These are phyloP conservation scores for Suillus spraguei DNA, from an alignment of 768 basidiomycete genomes.

Conservation along the genomic window DNA sequence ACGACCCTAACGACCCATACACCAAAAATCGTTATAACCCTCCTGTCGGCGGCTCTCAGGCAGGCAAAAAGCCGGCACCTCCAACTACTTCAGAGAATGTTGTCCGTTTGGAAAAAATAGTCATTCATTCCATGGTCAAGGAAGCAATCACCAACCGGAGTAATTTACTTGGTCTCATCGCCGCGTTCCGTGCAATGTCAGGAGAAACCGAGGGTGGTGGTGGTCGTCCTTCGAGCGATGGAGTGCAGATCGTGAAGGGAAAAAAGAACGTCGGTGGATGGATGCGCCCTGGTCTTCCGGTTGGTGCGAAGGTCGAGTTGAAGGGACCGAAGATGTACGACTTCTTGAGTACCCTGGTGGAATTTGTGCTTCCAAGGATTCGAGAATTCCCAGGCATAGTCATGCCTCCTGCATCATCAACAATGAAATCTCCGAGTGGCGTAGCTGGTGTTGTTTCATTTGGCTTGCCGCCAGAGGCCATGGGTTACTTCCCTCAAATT, in stretches of 20 bases:
- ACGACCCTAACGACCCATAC: slow-evolving; percentile 83
- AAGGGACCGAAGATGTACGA: slow-evolving; percentile 94
- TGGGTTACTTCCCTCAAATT: slow-evolving; percentile 93
- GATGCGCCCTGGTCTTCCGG: slow-evolving; percentile 80
- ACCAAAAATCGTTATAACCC: slow-evolving; percentile 76
- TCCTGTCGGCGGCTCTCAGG: slow-evolving; percentile 68
- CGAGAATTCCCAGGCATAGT: slow-evolving; percentile 87
- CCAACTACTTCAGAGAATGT: slow-evolving; percentile 70
- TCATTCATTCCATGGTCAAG: slow-evolving; percentile 86
- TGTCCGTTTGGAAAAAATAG: slow-evolving; percentile 78
- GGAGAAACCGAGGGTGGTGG: slow-evolving; percentile 80
- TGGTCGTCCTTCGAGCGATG: slow-evolving; percentile 66
- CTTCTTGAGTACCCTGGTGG: slow-evolving; percentile 83
- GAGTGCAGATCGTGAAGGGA: slow-evolving; percentile 78
- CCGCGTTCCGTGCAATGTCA: slow-evolving; percentile 84
- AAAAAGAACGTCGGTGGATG: slow-evolving; percentile 76
- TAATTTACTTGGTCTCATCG: slow-evolving; percentile 80
- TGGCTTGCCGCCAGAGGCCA: slow-evolving; percentile 80
- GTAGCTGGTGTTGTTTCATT: slow-evolving; percentile 89
- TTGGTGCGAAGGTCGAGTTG: slow-evolving; percentile 89
- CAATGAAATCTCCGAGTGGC: slow-evolving; percentile 69
- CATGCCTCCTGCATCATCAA: slow-evolving; percentile 75
- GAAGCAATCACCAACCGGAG: slow-evolving; percentile 71
- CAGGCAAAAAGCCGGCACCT: slow-evolving; percentile 69
- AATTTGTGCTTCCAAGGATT: slow-evolving; percentile 94